phyloP scores from a whole-genome alignment of 129 eudicot species.

The Pittosporum tobira region DNA sequence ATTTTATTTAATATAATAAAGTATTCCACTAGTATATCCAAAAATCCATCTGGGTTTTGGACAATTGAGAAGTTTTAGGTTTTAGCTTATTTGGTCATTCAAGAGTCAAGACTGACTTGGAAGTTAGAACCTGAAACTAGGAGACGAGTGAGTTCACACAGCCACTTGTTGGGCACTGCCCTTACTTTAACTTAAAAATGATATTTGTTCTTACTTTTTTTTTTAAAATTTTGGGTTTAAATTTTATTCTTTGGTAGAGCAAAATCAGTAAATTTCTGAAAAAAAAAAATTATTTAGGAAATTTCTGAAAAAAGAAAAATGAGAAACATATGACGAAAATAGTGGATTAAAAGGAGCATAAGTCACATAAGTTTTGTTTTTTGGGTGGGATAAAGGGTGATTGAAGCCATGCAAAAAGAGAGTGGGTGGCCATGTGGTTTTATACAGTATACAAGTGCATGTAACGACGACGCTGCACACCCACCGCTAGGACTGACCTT shows the following conservation, averaged over 20 bases:
- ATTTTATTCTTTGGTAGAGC: too few species aligned
- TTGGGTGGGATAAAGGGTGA: neutral
- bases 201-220: too few species aligned
- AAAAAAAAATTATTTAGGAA: too few species aligned
- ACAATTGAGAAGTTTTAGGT: neutral
- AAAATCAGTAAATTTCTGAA: too few species aligned
- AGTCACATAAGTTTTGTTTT: neutral
- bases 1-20: neutral
- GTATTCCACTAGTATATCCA: neutral
- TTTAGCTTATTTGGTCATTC: neutral
- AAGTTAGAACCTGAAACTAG: neutral
- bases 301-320: too few species aligned
- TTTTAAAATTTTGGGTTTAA: too few species aligned
- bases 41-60: neutral
- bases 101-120: neutral
- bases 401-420: too few species aligned
- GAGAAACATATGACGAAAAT: neutral
- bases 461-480: constrained; percentile 7
- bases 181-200: neutral
- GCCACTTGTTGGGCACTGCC: neutral
- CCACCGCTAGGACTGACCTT: neutral
- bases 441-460: neutral
- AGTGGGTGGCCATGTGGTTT: too few species aligned
- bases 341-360: neutral
- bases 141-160: neutral